Conservation (phyloP, 2,329 filamentous ascomycete genomes). For the Pseudogymnoascus sp. region DNA sequence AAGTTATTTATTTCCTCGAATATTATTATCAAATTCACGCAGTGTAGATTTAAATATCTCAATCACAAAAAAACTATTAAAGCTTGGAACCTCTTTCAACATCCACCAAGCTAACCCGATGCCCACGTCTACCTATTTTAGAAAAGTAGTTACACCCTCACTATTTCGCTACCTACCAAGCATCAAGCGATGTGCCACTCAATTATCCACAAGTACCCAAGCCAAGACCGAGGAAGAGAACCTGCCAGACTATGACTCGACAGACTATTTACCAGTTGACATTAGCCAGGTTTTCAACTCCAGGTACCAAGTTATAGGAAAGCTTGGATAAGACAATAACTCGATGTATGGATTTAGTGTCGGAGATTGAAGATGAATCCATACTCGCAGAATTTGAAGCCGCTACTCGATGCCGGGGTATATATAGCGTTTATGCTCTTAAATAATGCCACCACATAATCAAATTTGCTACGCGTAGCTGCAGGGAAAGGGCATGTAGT, state of each 20-base stretch:
- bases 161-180: neutral
- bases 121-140: neutral
- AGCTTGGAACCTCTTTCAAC: too few relatives aligned
- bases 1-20: too few relatives aligned
- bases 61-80: too few relatives aligned
- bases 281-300: constrained; percentile 17
- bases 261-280: constrained; percentile 15
- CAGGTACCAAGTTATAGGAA: constrained; percentile 19
- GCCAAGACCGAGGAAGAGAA: neutral
- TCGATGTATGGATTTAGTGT: constrained; percentile 20
- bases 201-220: neutral
- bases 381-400: constrained; percentile 25
- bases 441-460: too few relatives aligned
- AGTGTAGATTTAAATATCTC: too few relatives aligned
- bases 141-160: neutral
- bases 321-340: constrained; percentile 16
- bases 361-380: constrained; percentile 24
- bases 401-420: too few relatives aligned
- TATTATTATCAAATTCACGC: too few relatives aligned
- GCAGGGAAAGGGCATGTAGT: too few relatives aligned
- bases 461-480: too few relatives aligned
- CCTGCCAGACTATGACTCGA: neutral
- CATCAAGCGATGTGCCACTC: neutral
- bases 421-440: too few relatives aligned
- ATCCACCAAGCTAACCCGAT: neutral